Evolutionary conservation across 2,329 filamentous ascomycete species (phyloP).

Genomic region (Phaeosphaeriaceae sp.): DNA sequence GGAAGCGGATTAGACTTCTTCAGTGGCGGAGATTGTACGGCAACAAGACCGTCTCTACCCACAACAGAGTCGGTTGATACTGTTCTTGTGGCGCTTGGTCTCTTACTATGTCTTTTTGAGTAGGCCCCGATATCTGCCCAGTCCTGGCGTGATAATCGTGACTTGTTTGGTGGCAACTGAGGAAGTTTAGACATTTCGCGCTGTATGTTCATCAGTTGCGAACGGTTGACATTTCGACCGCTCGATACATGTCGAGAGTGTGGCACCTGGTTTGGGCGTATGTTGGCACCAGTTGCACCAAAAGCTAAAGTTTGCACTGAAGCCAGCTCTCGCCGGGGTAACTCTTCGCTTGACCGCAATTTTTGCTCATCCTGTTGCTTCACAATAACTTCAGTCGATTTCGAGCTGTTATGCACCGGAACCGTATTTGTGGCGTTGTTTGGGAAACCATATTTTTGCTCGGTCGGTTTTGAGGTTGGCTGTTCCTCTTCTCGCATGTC

Average conservation of each 20-base stretch:
- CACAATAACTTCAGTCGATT: too few relatives aligned
- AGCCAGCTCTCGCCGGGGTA: conserved; percentile 31
- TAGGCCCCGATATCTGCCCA: conserved; percentile 45
- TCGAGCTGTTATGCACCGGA: neutral
- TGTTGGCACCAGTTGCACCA: conserved; percentile 16
- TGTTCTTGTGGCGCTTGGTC: conserved; percentile 24
- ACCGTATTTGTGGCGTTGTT: neutral
- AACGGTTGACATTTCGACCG: conserved; percentile 20
- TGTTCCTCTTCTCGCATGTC: conserved; percentile 13
- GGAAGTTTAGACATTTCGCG: conserved; percentile 41
- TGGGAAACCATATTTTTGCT: conserved; percentile 9
- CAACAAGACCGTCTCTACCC: conserved; percentile 9
- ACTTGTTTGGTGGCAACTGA: conserved; percentile 34
- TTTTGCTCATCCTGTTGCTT: conserved; percentile 4
- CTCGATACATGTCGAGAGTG: conserved; percentile 14
- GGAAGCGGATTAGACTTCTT: conserved; percentile 37
- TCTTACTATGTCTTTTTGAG: conserved; percentile 32
- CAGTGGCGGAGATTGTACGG: conserved; percentile 28
- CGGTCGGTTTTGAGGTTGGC: conserved; percentile 5
- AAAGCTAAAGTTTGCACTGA: conserved; percentile 29
- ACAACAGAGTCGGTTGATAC: conserved; percentile 19
- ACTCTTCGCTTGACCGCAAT: conserved; percentile 34
- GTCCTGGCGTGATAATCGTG: conserved; percentile 43
- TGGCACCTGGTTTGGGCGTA: conserved; percentile 6
- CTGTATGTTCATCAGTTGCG: conserved; percentile 36